Percentiles rank a stretch among this genome's conserved stretches.
Conservation (phyloP, 148 eudicot genomes). For the Heliosperma pusillum region DNA sequence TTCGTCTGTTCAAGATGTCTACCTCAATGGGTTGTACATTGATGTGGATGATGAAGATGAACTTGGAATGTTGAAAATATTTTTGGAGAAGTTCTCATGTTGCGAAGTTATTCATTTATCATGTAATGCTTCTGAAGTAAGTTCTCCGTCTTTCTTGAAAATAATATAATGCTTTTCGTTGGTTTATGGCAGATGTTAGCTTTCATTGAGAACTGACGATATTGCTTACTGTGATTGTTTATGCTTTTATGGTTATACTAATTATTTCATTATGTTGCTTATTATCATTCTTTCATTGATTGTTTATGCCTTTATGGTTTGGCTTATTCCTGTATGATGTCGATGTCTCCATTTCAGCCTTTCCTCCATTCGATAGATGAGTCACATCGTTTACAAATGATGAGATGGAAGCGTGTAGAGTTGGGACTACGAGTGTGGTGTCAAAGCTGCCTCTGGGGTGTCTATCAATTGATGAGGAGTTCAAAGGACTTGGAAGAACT, state of each 20-base stretch:
- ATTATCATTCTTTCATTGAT: too few species aligned
- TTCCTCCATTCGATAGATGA: background rate
- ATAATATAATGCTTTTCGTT: too few species aligned
- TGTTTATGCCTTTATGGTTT: too few species aligned
- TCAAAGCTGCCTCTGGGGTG: background rate
- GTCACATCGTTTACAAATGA: background rate
- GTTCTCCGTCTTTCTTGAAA: background rate
- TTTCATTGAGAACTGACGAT: too few species aligned
- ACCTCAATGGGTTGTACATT: background rate
- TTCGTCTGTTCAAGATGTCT: background rate
- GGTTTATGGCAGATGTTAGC: too few species aligned
- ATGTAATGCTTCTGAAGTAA: background rate
- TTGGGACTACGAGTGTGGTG: background rate
- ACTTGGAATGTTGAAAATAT: too few species aligned
- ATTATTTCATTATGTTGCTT: too few species aligned
- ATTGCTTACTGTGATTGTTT: too few species aligned
- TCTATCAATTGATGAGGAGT: conserved; percentile 6
- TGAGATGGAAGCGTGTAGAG: conserved; percentile 8
- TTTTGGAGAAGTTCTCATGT: background rate
- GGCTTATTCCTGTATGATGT: too few species aligned
- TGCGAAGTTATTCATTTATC: background rate
- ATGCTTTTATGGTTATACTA: too few species aligned
- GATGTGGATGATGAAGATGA: background rate
- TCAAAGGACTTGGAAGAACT: conserved; percentile 12
- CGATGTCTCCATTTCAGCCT: background rate